Evolutionary conservation across 2,329 filamentous ascomycete species (phyloP), one percentile per base, ranked within the genome.

Genomic region (Rhynchosporium agropyri): DNA sequence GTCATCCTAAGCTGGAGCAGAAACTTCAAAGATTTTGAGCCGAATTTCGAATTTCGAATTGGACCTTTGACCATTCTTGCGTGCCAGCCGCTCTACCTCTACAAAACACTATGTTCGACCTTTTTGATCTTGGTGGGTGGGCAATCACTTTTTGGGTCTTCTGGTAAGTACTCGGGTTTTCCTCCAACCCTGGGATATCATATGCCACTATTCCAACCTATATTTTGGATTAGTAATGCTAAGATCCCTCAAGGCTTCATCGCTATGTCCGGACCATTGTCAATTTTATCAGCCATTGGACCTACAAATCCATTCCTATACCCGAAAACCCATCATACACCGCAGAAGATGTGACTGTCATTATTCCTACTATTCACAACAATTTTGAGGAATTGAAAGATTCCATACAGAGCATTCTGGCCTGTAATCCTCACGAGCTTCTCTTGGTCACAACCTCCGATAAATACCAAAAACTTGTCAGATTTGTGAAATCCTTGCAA

Each of bases 301-400:
- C 81, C 10, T 97, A 96, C 79, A 90, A 87, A 76, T 92, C 93
- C 31, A 90, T 92, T 66, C 90, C 90, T 48, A 89, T 94, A 60
- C 89, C 92, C 46, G 85, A 86, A 63, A 90, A 92, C 67, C 92
- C 94, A n/a, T 87, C 82, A 50, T 73, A 71, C 56, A 70, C 69
- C 15, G 91, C 87, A 33, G 84, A 87, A 40, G 91, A 98, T 84
- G 92, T 97, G 72, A 97, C 94, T 5, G 92, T 97, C 67, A 91
- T 98, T 71, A 90, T 97, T 65, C 94, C 94, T 7, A 96, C 93
- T 10, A 92, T 98, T 68, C 91, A 96, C 74, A 91, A 92, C 65
- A 88, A 87, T 66, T 92, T 94, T 64, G 88, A 92, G 71, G 91
- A 96, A 73, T 82, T 98, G 65, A 87, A 88, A 59, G 86, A 89